phyloP scores from a whole-genome alignment of 352 stramenopile species.

The Phytophthora megakarya region DNA sequence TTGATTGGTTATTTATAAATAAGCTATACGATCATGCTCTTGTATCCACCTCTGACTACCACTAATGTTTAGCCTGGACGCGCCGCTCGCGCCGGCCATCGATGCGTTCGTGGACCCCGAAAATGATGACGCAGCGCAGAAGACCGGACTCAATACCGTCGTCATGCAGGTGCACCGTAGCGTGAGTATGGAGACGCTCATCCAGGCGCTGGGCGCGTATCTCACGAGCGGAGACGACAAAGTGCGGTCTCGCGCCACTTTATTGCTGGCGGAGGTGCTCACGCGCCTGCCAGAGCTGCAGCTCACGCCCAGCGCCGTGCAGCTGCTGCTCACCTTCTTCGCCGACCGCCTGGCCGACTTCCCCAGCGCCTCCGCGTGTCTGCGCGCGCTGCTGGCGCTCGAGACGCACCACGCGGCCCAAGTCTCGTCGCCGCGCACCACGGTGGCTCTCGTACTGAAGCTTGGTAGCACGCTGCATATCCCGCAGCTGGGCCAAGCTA shows the following conservation, averaged over 20 bases:
- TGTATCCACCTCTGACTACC: neutral
- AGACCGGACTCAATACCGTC: conserved; percentile 88
- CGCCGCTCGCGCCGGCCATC: conserved; percentile 82
- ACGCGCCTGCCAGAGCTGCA: conserved; percentile 86
- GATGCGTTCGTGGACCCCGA: conserved; percentile 87
- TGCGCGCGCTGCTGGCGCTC: conserved; percentile 78
- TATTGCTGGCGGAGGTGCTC: conserved; percentile 89
- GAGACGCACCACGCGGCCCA: conserved; percentile 69
- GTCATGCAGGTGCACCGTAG: conserved; percentile 87
- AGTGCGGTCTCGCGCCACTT: conserved; percentile 73
- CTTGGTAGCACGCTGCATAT: conserved; percentile 72
- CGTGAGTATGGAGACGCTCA: conserved; percentile 78
- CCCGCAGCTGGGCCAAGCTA: conserved; percentile 79
- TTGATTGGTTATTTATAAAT: no score
- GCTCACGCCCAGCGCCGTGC: conserved; percentile 67
- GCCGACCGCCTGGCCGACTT: conserved; percentile 83
- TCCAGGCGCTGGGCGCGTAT: conserved; percentile 72
- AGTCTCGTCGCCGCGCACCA: conserved; percentile 53
- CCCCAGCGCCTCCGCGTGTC: conserved; percentile 77
- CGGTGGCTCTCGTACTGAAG: conserved; percentile 67
- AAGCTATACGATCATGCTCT: neutral
- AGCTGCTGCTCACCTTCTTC: conserved; percentile 87
- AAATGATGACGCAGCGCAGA: conserved; percentile 82
- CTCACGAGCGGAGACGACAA: conserved; percentile 84
- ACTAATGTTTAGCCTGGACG: conserved; percentile 89